phyloP scores from a whole-genome alignment of 2,329 filamentous ascomycete genomes.

The Elsinoe necatrix region DNA sequence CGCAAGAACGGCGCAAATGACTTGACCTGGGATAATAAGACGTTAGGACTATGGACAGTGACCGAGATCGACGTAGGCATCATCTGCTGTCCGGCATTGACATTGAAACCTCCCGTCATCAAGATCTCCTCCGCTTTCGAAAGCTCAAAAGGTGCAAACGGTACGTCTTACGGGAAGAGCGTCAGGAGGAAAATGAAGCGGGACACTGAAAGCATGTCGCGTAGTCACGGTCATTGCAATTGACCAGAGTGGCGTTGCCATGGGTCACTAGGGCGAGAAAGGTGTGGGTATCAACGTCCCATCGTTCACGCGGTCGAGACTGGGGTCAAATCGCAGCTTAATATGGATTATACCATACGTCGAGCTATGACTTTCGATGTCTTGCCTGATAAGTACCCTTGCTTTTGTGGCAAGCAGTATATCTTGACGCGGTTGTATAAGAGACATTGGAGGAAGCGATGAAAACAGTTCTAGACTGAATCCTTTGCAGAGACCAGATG shows the following conservation, averaged over 20 bases:
- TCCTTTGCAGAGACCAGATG: too few relatives aligned
- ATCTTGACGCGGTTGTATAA: too few relatives aligned
- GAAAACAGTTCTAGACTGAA: too few relatives aligned
- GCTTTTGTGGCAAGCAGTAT: too few relatives aligned
- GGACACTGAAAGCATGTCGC: not conserved
- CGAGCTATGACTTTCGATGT: too few relatives aligned
- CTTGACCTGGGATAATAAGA: constrained; percentile 24
- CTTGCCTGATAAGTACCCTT: too few relatives aligned
- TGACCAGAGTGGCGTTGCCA: not conserved
- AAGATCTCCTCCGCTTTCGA: not conserved
- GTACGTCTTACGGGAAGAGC: not conserved
- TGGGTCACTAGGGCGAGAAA: not conserved
- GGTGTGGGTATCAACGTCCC: not conserved
- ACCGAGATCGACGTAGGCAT: constrained; percentile 25
- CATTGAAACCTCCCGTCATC: constrained; percentile 19
- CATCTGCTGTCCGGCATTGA: constrained; percentile 23
- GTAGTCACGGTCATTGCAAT: not conserved
- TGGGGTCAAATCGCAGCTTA: not conserved
- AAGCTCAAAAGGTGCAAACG: not conserved
- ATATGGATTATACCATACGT: not conserved
- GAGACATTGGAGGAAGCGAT: too few relatives aligned
- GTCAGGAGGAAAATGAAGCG: not conserved
- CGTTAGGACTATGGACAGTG: constrained; percentile 24
- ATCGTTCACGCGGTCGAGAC: not conserved
- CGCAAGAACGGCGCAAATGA: constrained; percentile 22